Percentiles rank a stretch among this genome's conserved stretches.
phyloP scores from a whole-genome alignment of 139 green algal genomes.

The Volvox reticuliferus region DNA sequence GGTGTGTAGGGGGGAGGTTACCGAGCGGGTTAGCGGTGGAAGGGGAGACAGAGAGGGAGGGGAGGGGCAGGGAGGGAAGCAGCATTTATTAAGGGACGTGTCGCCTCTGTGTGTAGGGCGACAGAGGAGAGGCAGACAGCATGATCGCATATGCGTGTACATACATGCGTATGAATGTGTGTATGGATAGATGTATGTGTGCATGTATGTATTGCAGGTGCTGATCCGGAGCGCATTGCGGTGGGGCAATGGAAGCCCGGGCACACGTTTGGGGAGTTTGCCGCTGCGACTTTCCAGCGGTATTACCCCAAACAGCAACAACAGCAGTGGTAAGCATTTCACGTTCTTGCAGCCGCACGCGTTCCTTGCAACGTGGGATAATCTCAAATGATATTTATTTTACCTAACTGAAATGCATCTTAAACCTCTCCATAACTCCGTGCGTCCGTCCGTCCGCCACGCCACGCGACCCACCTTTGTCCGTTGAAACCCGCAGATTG shows the following conservation, averaged over 20 bases:
- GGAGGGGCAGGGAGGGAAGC: background rate
- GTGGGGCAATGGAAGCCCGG: constrained; percentile 70
- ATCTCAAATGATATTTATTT: too few relatives aligned
- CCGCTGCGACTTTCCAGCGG: constrained; percentile 61
- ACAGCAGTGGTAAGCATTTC: too few relatives aligned
- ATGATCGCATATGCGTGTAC: background rate
- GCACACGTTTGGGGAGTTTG: constrained; percentile 79
- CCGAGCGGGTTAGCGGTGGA: background rate
- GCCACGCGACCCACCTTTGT: too few relatives aligned
- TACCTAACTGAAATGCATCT: too few relatives aligned
- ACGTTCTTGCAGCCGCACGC: too few relatives aligned
- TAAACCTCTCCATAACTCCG: too few relatives aligned
- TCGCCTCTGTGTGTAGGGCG: background rate
- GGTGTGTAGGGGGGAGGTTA: constrained; percentile 7
- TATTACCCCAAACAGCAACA: constrained; percentile 62
- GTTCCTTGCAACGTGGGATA: too few relatives aligned
- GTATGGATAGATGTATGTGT: background rate
- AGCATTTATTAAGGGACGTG: background rate
- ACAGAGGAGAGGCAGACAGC: background rate
- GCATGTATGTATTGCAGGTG: constrained; percentile 29
- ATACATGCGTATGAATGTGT: background rate
- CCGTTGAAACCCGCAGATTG: too few relatives aligned
- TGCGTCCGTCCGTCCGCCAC: too few relatives aligned
- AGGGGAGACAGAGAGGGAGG: background rate
- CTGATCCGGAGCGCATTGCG: constrained; percentile 26